phyloP scores from a whole-genome alignment of 257 asterid species.

The Solanum corneliomulleri region DNA sequence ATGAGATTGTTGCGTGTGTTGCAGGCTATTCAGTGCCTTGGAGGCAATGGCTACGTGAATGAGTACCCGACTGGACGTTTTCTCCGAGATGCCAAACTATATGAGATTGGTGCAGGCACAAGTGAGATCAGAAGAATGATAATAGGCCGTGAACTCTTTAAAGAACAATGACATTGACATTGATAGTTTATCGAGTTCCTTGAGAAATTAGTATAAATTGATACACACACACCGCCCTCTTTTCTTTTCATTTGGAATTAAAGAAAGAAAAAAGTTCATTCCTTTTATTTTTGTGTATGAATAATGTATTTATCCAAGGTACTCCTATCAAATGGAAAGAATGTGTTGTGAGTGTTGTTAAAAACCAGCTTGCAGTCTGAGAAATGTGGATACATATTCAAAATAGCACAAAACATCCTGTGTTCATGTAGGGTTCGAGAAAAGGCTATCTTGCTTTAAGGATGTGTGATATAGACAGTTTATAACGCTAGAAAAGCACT shows the following conservation, averaged over 20 bases:
- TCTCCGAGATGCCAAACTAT: conserved; percentile 86
- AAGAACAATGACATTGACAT: conserved; percentile 30
- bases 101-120: conserved; percentile 97
- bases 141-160: conserved; percentile 76
- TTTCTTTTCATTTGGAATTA: neutral
- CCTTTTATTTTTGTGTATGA: neutral
- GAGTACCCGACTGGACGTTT: conserved; percentile 95
- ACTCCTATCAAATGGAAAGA: neutral
- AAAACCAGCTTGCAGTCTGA: neutral
- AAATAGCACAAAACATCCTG: neutral
- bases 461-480: neutral
- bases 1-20: conserved; percentile 3
- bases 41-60: conserved; percentile 93
- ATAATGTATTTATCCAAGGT: neutral
- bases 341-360: neutral
- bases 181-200: neutral
- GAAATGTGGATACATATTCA: neutral
- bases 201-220: neutral
- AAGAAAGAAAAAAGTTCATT: neutral
- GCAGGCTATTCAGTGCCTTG: conserved; percentile 94
- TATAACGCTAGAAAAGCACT: neutral
- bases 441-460: neutral
- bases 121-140: conserved; percentile 88
- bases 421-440: neutral
- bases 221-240: neutral